phyloP scores from a whole-genome alignment of 352 stramenopile species.

The Pythium utonaiense region DNA sequence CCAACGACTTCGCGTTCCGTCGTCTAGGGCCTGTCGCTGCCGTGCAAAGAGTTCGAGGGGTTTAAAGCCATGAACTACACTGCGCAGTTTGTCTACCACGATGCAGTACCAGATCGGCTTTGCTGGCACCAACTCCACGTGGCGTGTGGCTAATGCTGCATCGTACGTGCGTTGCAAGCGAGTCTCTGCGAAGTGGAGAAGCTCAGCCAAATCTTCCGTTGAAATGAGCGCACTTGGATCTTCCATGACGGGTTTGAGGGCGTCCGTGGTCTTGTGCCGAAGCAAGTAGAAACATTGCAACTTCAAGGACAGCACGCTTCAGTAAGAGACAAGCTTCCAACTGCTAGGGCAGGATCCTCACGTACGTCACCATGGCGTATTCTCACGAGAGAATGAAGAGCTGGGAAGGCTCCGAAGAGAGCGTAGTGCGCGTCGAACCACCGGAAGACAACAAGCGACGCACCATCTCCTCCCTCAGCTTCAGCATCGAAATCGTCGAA shows the following conservation, averaged over 20 bases:
- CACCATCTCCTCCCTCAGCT: conserved; percentile 4
- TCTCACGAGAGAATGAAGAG: conserved; percentile 10
- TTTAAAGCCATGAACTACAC: conserved; percentile 5
- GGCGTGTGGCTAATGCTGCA: not conserved
- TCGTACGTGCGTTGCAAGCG: conserved; percentile 11
- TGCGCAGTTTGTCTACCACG: conserved; percentile 39
- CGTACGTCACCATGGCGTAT: conserved; percentile 32
- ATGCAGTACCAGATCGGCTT: conserved; percentile 26
- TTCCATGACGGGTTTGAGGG: not conserved
- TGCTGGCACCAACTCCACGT: not conserved
- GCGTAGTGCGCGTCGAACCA: conserved; percentile 20
- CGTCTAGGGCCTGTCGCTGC: not conserved
- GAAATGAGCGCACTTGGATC: conserved; percentile 11
- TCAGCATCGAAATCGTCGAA: conserved; percentile 14
- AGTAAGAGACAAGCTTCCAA: not conserved
- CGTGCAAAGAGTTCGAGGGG: conserved; percentile 6
- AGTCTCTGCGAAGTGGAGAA: conserved; percentile 14
- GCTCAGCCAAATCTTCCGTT: conserved; percentile 17
- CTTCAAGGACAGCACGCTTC: conserved; percentile 8
- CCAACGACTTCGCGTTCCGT: not conserved
- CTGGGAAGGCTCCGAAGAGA: conserved; percentile 12
- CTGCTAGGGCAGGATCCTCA: no score
- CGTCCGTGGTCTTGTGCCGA: not conserved
- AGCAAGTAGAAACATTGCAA: conserved; percentile 39
- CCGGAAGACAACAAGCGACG: conserved; percentile 5